Evolutionary conservation across 2,329 filamentous ascomycete genomes (phyloP).

Genomic region (Aspergillus carbonarius): DNA sequence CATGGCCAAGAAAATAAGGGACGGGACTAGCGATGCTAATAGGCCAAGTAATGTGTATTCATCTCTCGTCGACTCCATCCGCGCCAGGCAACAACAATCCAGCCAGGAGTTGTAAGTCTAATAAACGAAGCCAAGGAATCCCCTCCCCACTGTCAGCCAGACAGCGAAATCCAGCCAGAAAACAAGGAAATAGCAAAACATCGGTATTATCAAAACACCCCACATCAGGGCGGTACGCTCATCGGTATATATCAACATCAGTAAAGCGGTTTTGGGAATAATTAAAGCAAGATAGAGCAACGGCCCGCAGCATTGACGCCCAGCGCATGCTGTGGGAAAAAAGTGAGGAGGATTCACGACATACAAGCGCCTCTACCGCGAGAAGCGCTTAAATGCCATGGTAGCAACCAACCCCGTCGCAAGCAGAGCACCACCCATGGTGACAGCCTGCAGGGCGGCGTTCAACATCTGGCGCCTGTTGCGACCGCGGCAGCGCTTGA

Average conservation of each 20-base stretch:
- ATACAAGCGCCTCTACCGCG: constrained; percentile 20
- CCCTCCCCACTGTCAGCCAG: neutral
- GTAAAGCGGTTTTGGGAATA: neutral
- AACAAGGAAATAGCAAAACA: neutral
- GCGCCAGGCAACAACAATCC: neutral
- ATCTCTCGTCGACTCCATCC: neutral
- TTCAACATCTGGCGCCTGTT: constrained; percentile 59
- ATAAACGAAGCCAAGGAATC: neutral
- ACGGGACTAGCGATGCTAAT: neutral
- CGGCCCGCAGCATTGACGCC: constrained; percentile 17
- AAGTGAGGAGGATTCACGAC: constrained; percentile 6
- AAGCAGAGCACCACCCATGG: constrained; percentile 50
- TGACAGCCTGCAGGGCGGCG: constrained; percentile 51
- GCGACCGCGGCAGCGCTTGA: constrained; percentile 53
- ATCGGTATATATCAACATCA: constrained; percentile 2
- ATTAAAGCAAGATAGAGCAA: neutral
- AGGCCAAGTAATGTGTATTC: neutral
- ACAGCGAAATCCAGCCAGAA: neutral
- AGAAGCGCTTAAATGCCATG: constrained; percentile 43
- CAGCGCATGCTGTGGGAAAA: constrained; percentile 22
- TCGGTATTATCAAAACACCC: constrained; percentile 2
- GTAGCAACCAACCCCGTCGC: constrained; percentile 45
- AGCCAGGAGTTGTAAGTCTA: neutral
- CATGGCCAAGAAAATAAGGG: neutral
- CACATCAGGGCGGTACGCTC: neutral